These are phyloP conservation scores for Rosa chinensis DNA, from an alignment of 306 rosid species.

Conservation along the genomic window DNA sequence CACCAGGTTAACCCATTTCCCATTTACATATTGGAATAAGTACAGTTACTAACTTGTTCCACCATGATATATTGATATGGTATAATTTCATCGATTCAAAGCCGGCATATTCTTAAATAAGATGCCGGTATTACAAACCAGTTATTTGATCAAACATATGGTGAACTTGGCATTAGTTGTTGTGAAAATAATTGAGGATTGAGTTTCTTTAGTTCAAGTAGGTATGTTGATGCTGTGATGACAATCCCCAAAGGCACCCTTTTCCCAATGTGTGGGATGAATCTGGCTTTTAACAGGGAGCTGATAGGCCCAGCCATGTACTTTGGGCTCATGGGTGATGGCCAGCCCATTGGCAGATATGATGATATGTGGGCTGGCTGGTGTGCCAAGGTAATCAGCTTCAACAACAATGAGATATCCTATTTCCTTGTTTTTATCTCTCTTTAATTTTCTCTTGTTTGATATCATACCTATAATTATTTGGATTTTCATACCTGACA, in stretches of 20 bases:
- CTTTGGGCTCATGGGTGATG: conserved; percentile 56
- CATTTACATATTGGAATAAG: not conserved
- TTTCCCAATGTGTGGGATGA: conserved; percentile 58
- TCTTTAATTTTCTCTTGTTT: not conserved
- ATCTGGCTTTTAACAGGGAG: conserved; percentile 46
- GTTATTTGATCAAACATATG: not conserved
- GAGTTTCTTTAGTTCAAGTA: conserved; percentile 6
- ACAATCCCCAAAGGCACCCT: conserved; percentile 50
- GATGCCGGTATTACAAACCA: not conserved
- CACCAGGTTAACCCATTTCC: conserved; percentile 27
- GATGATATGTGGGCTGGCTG: conserved; percentile 60
- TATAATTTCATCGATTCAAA: not conserved
- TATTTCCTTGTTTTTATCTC: not conserved
- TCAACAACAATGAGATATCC: not conserved
- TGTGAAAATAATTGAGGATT: conserved; percentile 3
- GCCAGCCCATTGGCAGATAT: conserved; percentile 48
- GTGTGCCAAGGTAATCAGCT: conserved; percentile 41
- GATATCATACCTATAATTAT: not conserved
- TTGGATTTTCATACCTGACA: not conserved
- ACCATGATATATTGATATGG: not conserved
- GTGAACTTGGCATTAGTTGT: not conserved
- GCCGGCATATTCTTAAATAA: not conserved
- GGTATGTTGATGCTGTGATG: conserved; percentile 46
- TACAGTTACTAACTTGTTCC: not conserved
- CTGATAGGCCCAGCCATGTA: conserved; percentile 54